Percentiles rank a stretch among this genome's conserved stretches.
These are phyloP conservation scores for Hibiscus trionum DNA, from an alignment of 345 rosid species.

Conservation along the genomic window DNA sequence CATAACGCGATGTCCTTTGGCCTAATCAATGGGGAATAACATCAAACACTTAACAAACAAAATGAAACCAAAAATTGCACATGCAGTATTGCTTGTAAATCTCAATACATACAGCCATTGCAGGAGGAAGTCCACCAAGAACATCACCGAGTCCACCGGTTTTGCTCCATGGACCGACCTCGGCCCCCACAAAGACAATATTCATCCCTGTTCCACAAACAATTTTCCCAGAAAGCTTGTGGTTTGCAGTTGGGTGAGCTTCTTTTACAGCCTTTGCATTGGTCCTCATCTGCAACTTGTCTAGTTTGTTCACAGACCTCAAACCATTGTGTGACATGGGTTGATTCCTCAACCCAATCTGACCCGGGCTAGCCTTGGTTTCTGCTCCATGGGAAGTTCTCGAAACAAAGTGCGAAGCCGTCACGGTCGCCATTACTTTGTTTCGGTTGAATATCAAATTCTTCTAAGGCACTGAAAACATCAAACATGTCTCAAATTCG, in stretches of 20 bases:
- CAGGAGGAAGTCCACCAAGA: slow-evolving; percentile 85
- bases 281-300: slow-evolving; percentile 32
- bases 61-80: background rate
- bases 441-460: background rate
- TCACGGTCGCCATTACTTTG: slow-evolving; percentile 40
- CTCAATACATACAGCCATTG: slow-evolving; percentile 49
- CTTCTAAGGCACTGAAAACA: background rate
- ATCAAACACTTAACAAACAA: background rate
- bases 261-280: slow-evolving; percentile 12
- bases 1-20: slow-evolving; percentile 87
- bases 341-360: slow-evolving; percentile 28
- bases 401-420: slow-evolving; percentile 40
- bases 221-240: slow-evolving; percentile 22
- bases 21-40: slow-evolving; percentile 34
- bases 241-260: background rate
- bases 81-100: background rate
- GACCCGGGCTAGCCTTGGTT: slow-evolving; percentile 11
- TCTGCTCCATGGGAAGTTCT: slow-evolving; percentile 34
- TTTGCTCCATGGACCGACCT: slow-evolving; percentile 88
- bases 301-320: slow-evolving; percentile 45
- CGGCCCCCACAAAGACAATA: slow-evolving; percentile 53
- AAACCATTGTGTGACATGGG: slow-evolving; percentile 40
- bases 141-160: slow-evolving; percentile 97
- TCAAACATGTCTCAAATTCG: background rate
- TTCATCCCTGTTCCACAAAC: slow-evolving; percentile 48